Evolutionary conservation across 257 asterid species (phyloP).

Genomic region (Solanum dulcamara): DNA sequence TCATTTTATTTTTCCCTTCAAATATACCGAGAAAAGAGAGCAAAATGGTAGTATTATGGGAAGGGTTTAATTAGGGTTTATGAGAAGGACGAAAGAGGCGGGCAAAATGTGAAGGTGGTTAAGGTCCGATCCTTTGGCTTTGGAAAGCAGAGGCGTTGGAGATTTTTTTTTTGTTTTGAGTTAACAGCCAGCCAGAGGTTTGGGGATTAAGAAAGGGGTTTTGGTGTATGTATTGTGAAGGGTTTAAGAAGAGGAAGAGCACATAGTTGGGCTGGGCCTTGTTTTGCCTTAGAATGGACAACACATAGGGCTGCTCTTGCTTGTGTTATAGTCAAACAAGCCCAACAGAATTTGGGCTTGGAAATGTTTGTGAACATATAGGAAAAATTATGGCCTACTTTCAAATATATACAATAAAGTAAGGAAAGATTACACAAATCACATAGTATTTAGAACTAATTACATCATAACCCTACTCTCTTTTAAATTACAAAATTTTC

Average conservation of each 20-base stretch:
- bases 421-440: too few species aligned
- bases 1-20: conserved; percentile 14
- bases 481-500: too few species aligned
- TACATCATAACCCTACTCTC: too few species aligned
- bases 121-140: not conserved
- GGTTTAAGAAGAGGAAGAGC: not conserved
- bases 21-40: not conserved
- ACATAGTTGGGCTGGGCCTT: not conserved
- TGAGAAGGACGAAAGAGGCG: not conserved
- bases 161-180: not conserved
- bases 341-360: not conserved
- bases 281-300: not conserved
- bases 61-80: conserved; percentile 19
- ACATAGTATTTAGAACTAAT: too few species aligned
- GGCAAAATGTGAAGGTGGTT: not conserved
- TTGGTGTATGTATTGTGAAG: not conserved
- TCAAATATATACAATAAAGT: too few species aligned
- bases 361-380: not conserved
- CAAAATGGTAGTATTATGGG: not conserved
- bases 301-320: not conserved
- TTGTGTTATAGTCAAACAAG: not conserved
- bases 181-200: not conserved
- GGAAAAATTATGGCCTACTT: too few species aligned
- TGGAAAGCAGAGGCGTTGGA: not conserved
- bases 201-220: not conserved